Evolutionary conservation across 306 rosid genomes (phyloP).

Genomic region (Vicia villosa): DNA sequence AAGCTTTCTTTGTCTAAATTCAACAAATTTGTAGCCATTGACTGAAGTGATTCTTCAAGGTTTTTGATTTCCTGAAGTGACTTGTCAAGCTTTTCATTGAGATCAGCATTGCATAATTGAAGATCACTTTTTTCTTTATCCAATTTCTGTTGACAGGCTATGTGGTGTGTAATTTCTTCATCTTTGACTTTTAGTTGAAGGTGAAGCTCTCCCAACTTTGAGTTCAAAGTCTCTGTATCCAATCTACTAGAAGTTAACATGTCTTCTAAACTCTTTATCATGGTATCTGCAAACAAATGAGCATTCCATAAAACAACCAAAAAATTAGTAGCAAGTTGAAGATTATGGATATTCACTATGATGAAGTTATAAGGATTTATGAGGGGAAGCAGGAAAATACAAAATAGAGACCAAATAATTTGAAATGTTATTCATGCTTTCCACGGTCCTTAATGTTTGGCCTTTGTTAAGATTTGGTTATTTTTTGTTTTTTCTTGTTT

Average conservation of each 20-base stretch:
- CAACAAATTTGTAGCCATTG: conserved; percentile 54
- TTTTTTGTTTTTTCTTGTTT: too few relatives aligned
- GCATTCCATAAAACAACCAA: conserved; percentile 26
- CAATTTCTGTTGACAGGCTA: conserved; percentile 49
- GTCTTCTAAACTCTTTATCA: conserved; percentile 67
- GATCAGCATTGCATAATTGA: conserved; percentile 53
- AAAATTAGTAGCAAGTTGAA: conserved; percentile 26
- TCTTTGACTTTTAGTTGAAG: conserved; percentile 64
- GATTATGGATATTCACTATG: conserved; percentile 15
- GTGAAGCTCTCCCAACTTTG: conserved; percentile 59
- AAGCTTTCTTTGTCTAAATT: conserved; percentile 67
- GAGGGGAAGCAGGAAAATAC: neutral
- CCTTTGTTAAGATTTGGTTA: too few relatives aligned
- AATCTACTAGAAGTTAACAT: conserved; percentile 54
- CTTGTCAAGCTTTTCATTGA: conserved; percentile 52
- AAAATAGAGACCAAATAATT: neutral
- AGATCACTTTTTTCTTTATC: conserved; percentile 64
- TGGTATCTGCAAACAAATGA: conserved; percentile 58
- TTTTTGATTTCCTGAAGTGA: conserved; percentile 64
- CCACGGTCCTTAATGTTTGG: too few relatives aligned
- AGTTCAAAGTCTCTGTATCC: conserved; percentile 62
- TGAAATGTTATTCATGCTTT: neutral
- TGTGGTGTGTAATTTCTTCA: conserved; percentile 56
- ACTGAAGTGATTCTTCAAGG: conserved; percentile 58
- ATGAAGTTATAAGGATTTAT: conserved; percentile 20